Evolutionary conservation across 2,329 filamentous ascomycete species (phyloP), one percentile per base, ranked within the genome.

Genomic region (Aspergillus ruber): DNA sequence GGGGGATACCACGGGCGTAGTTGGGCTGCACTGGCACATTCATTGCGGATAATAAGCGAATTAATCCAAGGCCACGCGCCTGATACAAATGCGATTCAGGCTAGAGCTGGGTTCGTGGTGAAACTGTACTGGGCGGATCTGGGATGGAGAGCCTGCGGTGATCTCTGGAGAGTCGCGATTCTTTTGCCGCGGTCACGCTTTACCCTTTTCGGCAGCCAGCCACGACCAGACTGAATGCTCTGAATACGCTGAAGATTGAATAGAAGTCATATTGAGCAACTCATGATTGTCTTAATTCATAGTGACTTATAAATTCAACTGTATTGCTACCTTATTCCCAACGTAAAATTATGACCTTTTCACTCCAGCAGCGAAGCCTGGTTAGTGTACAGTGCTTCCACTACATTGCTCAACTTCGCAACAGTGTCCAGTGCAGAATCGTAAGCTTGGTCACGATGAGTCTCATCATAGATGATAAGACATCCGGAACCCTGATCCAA

Each of bases 401-500:
- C 94, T 56, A 98, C 93, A 66, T 85, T 94, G 76, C 90, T 91
- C 70, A 98, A 73, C 82, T 96, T 97, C 68, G 95, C 91, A 57
- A 98, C 95, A 2, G 93, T 98, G 53, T 88, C 84, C 63, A 98
- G 76, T 3, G 94, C 94, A 10, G 90, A 86, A 69, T 97, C 93
- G 66, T 98, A 98, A 29, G 87, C 85, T 73, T 91, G 85, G 68
- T 98, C 93, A 56, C 90, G 82, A 67, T 94, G 85, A 12, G 88
- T 88, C 80, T 98, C 93, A 64, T 98, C 93, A 64, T 85, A 98
- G 60, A 98, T 89, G 70, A 96, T 95, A 67, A 98, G 79, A 70
- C 94, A 97, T 35, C 91, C 91, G n/a, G 90, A 88, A 43, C 93
- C 93, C 73, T 98, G 93, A 69, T 98, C 93, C 59, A 98, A 75